Evolutionary conservation across 768 basidiomycete genomes (phyloP), one percentile per base, ranked within the genome.

Genomic region (Panaeolus papilionaceus): DNA sequence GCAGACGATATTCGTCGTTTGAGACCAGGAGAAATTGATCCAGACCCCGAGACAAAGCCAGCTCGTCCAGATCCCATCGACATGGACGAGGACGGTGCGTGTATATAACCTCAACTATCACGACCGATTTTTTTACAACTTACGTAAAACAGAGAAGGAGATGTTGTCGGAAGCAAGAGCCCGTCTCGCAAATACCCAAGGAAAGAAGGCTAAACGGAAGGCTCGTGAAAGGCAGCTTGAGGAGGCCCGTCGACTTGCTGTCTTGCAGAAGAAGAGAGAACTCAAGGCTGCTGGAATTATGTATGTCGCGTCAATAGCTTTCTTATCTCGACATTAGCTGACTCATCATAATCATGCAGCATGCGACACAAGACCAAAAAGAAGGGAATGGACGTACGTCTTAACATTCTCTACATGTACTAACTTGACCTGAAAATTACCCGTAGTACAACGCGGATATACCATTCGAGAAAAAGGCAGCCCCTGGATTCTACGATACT

Each of bases 151-250:
- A 95, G 96, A 99, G 80, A 99, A 99, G 89, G 98, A 99, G 79
- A 99, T 99, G 98, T 81, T 99, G 74, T 99, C 98, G 0, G 98
- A 99, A 79, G 98, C 98, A 37, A 91, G 98, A 71, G 98, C 98
- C 6, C 91, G 98, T 81, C 85, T 99, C 40, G 98, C 98, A 62
- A 99, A 99, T 77, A 99, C 98, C 0, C 98, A 99, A 79, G 98
- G 98, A 40, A 99, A 99, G 79, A 99, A 99, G 79, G 98, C 98
- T 2, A 99, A 99, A 79, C 92, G 98, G 72, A 99, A 99, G 80
- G 98, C 96, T 4, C 88, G 98, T 54, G 98, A 99, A 75, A 92
- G 97, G 67, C 97, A 98, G 75, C 82, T 99, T 42, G 98, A 99
- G 76, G 98, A 99, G 76, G 98, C 98, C 2, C 84, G 97, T 64